These are phyloP conservation scores for Pseudogymnoascus sp. DNA, from an alignment of 2,329 filamentous ascomycete genomes.

Conservation along the genomic window DNA sequence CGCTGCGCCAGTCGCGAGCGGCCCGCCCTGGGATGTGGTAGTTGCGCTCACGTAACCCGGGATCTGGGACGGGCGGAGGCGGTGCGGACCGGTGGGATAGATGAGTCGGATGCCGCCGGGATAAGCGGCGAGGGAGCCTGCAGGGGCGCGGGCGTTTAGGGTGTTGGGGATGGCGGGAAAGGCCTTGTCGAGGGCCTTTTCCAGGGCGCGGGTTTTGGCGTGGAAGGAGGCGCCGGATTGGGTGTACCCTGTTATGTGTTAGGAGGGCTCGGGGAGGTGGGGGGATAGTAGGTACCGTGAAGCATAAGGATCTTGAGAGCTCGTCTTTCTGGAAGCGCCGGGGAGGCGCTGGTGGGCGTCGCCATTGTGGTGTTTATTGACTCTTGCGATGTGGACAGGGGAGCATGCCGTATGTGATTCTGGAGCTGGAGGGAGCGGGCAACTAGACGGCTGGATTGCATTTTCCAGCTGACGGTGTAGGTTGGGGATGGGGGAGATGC, in stretches of 20 bases:
- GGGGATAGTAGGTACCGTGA: slow-evolving; percentile 47
- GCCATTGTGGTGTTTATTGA: slow-evolving; percentile 4
- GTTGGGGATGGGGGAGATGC: not conserved
- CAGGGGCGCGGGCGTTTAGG: slow-evolving; percentile 46
- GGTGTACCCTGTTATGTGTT: slow-evolving; percentile 59
- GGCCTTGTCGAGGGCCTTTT: slow-evolving; percentile 70
- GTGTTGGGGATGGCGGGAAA: slow-evolving; percentile 55
- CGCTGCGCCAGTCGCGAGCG: slow-evolving; percentile 33
- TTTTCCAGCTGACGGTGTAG: not conserved
- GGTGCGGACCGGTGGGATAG: slow-evolving; percentile 64
- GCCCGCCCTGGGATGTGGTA: not conserved
- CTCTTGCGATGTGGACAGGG: not conserved
- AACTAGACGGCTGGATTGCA: not conserved
- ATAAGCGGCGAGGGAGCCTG: slow-evolving; percentile 39
- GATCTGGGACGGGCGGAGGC: slow-evolving; percentile 57
- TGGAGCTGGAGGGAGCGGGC: slow-evolving; percentile 1
- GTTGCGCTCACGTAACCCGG: slow-evolving; percentile 52
- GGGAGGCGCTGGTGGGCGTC: not conserved
- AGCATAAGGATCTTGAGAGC: slow-evolving; percentile 66
- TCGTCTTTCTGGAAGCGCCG: not conserved
- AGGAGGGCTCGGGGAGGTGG: not conserved
- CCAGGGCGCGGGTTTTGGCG: slow-evolving; percentile 78
- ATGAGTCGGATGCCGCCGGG: slow-evolving; percentile 43
- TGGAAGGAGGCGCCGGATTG: slow-evolving; percentile 82
- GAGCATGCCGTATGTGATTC: not conserved